These are phyloP conservation scores for Boletus vermiculosoides DNA, from an alignment of 768 basidiomycete genomes.

Conservation along the genomic window DNA sequence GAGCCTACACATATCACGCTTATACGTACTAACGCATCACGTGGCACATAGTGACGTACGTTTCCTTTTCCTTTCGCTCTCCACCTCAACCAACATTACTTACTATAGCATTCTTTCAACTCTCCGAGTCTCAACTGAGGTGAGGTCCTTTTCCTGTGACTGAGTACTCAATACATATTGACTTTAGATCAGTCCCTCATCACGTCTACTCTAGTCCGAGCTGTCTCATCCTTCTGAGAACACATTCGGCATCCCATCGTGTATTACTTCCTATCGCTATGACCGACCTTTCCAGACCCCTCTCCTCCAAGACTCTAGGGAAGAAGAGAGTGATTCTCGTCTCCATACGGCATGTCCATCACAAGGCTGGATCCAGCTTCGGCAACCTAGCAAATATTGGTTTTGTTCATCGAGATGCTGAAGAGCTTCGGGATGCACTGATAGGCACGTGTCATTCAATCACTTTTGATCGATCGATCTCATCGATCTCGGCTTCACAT, in stretches of 20 bases:
- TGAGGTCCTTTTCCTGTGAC: too few species aligned
- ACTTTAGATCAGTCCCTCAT: too few species aligned
- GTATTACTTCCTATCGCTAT: background rate
- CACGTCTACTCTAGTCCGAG: too few species aligned
- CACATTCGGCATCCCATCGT: too few species aligned
- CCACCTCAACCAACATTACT: too few species aligned
- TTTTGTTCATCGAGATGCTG: constrained; percentile 22
- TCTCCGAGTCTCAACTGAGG: too few species aligned
- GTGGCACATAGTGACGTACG: too few species aligned
- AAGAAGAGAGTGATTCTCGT: constrained; percentile 24
- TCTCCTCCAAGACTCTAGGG: background rate
- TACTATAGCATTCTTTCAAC: too few species aligned
- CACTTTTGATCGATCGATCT: background rate
- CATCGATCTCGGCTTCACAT: constrained; percentile 31
- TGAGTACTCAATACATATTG: too few species aligned
- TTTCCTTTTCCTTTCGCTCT: too few species aligned
- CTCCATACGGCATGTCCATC: constrained; percentile 10
- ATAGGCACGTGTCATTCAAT: constrained; percentile 13
- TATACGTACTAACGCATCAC: too few species aligned
- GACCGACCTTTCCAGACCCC: background rate
- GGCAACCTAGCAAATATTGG: constrained; percentile 6
- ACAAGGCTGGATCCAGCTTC: background rate
- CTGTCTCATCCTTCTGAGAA: too few species aligned
- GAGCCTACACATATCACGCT: background rate
- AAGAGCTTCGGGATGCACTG: constrained; percentile 10